phyloP scores from a whole-genome alignment of 352 stramenopile genomes.

The Phytophthora capsici region DNA sequence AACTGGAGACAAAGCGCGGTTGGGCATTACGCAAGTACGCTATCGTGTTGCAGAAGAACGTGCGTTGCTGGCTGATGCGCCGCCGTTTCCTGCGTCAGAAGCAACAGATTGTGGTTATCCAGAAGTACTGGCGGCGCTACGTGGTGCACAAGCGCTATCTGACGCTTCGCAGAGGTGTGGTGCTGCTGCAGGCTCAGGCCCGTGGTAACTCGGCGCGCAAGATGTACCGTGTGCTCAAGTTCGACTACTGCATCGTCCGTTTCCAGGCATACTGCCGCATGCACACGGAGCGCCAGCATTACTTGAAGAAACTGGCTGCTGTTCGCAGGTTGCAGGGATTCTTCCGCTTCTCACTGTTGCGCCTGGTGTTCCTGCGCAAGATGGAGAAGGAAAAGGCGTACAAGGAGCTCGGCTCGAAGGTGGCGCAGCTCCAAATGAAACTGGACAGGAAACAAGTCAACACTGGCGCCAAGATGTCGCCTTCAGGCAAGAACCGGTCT shows the following conservation, averaged over 20 bases:
- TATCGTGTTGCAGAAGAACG: slow-evolving; percentile 77
- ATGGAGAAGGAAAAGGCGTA: slow-evolving; percentile 88
- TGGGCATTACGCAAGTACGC: slow-evolving; percentile 77
- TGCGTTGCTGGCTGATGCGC: slow-evolving; percentile 68
- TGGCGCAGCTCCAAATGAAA: slow-evolving; percentile 73
- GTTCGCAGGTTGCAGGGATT: slow-evolving; percentile 74
- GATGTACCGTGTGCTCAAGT: slow-evolving; percentile 71
- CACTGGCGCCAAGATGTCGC: slow-evolving; percentile 47
- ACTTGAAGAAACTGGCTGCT: slow-evolving; percentile 57
- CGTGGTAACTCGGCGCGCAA: slow-evolving; percentile 68
- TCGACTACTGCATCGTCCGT: slow-evolving; percentile 77
- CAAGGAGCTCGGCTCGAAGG: slow-evolving; percentile 75
- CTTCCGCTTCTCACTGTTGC: slow-evolving; percentile 78
- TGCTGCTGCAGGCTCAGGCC: slow-evolving; percentile 66
- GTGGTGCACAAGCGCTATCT: slow-evolving; percentile 66
- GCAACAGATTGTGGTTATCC: slow-evolving; percentile 55
- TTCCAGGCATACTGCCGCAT: slow-evolving; percentile 78
- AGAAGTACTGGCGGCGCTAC: slow-evolving; percentile 81
- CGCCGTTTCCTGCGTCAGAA: slow-evolving; percentile 59
- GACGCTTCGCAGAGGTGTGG: slow-evolving; percentile 52
- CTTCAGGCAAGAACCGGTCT: slow-evolving; percentile 43
- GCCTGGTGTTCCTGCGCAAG: slow-evolving; percentile 75
- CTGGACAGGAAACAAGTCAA: slow-evolving; percentile 66
- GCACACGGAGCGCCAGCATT: slow-evolving; percentile 57
- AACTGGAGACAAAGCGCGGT: slow-evolving; percentile 76